Base-by-base conservation (phyloP, 208 protist genomes). In the Phytomonas sp. region DNA sequence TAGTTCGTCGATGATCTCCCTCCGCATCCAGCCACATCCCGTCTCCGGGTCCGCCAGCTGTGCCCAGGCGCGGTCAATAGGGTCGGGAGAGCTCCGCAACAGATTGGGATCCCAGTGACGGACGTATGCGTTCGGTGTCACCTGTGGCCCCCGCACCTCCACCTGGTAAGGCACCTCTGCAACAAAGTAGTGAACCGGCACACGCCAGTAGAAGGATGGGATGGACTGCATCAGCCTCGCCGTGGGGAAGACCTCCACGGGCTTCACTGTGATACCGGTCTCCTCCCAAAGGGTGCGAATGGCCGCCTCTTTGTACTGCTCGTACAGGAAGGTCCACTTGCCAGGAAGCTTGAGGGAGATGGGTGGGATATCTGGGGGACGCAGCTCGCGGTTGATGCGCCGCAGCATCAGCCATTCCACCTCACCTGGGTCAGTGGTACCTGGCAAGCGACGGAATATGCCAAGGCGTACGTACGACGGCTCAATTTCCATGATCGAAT, bases 291-390 rank as follows among this genome's bases (percentile, higher is more conserved):
- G 52, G n/a, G 89, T 84, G 0, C 92, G 89, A 29, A 94, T 77
- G 26, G 92, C 92, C 0, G 92, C 92, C 84, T 96, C 92, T 73
- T 91, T 91, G 79, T 84, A 85, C 31, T 88, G 80, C 76, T 96
- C 92, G 66, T 89, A 93, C n/a, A 96, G 66, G 42, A 96, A 64
- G 33, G 85, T 94, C 80, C 83, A 96, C 78, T 96, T 96, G 56
- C 92, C 92, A n/a, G 92, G 92, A 0, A 86, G 77, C 77, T 96
- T 96, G 32, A 96, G 84, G 0, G 89, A 94, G 75, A 96, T 94
- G 32, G 88, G 86, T 5, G 92, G 92, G 70, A 96, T 94, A 66
- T 96, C 92, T 0, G 88, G 88, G 29, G 92, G 92, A 23, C 92
- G 85, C 11, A 92, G 69, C 42, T 96, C 92, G 29, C 88, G 83